Base-by-base conservation (phyloP, 768 basidiomycete genomes). In the Russula sp. region DNA sequence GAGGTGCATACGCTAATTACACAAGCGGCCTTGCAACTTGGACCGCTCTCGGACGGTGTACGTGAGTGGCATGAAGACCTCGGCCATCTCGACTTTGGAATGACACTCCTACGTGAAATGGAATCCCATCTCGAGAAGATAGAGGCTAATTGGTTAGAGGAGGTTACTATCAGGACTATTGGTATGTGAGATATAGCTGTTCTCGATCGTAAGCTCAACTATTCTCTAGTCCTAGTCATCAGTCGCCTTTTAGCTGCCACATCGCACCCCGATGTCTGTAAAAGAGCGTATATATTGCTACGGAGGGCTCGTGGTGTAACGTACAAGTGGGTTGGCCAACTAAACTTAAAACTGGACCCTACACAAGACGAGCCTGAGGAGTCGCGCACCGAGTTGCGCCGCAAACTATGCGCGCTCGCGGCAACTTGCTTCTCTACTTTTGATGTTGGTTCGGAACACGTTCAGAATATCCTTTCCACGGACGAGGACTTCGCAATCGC, bases 1-100 rank as follows among this genome's bases (percentile, higher is more conserved):
- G 78, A 77, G 18, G 77, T 84, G 0, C 74, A 80, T 61, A 58
- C 73, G 77, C 80, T 27, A 27, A 27, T 27, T 27, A 27, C 22
- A 27, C 22, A 27, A 27, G 22, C 22, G 22, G 22, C 22, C 22
- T 27, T 27, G 22, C 22, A 27, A 27, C 1, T 27, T 27, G 22
- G 22, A 27, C 22, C 22, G 22, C 22, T 27, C 22, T 27, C 22
- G 22, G 22, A 27, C 2, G 22, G 22, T 27, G 22, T 27, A 27
- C 22, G 22, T 27, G 22, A 27, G 22, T 27, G 22, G 22, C 22
- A 27, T 27, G 22, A 27, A 27, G 22, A 27, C n/a, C 67, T 80
- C 6, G 55, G 52, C 5, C 22, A 69, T 16, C 22, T 67, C 3
- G 53, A 70, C 7, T 84, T 81, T 56, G 72, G 77, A n/a, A 0